phyloP scores from a whole-genome alignment of 2,329 filamentous ascomycete species.

The Phyllosticta citriasiana region DNA sequence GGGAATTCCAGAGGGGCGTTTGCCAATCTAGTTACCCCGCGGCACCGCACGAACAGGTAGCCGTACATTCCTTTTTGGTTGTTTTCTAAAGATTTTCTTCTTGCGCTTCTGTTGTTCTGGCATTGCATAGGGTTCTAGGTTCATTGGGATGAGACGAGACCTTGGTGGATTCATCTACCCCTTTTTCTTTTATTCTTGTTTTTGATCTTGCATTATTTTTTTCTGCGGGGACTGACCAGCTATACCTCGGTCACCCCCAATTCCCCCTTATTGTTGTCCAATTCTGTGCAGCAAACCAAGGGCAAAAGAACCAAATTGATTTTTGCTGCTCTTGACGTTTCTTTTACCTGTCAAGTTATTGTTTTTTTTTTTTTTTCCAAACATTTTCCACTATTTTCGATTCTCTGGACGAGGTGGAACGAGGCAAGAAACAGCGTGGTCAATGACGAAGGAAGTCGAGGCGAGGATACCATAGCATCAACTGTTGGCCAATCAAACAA shows the following conservation, averaged over 20 bases:
- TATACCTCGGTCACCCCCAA: neutral
- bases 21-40: neutral
- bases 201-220: neutral
- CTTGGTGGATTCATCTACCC: neutral
- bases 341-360: too few species aligned
- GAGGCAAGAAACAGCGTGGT: too few species aligned
- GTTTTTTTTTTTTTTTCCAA: too few species aligned
- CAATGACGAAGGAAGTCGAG: too few species aligned
- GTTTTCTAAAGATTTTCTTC: neutral
- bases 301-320: too few species aligned
- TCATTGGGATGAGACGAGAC: neutral
- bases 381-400: too few species aligned
- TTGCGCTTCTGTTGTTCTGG: neutral
- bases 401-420: too few species aligned
- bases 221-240: neutral
- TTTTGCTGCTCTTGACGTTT: too few species aligned
- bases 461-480: too few species aligned
- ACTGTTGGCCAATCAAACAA: too few species aligned
- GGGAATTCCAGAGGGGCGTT: neutral
- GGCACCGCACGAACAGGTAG: neutral
- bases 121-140: neutral
- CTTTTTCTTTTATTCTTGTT: neutral
- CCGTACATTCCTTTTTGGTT: neutral
- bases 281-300: neutral
- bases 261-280: neutral